phyloP scores from a whole-genome alignment of 768 basidiomycete genomes.

The Lactarius akahatsu region DNA sequence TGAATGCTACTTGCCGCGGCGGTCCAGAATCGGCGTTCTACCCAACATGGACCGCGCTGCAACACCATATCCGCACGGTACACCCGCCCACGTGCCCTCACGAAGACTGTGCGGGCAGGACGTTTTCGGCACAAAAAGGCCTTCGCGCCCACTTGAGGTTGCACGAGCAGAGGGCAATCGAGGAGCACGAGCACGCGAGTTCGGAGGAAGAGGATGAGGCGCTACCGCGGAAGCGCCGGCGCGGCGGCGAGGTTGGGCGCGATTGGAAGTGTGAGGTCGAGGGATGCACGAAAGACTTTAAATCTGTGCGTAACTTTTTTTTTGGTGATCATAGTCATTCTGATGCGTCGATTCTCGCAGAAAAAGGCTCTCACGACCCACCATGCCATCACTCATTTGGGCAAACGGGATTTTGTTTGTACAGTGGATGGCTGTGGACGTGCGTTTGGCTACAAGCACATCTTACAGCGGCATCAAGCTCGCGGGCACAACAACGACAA shows the following conservation, averaged over 20 bases:
- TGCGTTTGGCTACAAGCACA: constrained; percentile 81
- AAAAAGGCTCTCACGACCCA: constrained; percentile 76
- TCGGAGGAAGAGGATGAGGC: constrained; percentile 33
- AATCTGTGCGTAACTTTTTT: constrained; percentile 58
- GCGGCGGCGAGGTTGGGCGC: constrained; percentile 74
- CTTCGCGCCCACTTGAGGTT: constrained; percentile 79
- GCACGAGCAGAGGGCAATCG: constrained; percentile 69
- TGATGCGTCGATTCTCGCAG: constrained; percentile 41
- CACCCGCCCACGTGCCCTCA: constrained; percentile 85
- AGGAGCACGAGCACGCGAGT: constrained; percentile 39
- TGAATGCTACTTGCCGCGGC: constrained; percentile 56
- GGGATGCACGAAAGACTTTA: constrained; percentile 79
- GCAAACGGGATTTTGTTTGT: constrained; percentile 72
- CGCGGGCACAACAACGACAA: constrained; percentile 40
- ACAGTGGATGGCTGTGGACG: constrained; percentile 55
- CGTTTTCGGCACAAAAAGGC: constrained; percentile 70
- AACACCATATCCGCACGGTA: constrained; percentile 69
- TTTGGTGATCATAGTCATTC: neutral
- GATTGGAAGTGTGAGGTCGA: constrained; percentile 71
- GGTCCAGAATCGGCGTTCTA: constrained; percentile 51
- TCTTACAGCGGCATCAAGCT: constrained; percentile 75
- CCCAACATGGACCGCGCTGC: constrained; percentile 84
- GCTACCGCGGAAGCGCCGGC: constrained; percentile 51
- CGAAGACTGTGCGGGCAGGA: constrained; percentile 63
- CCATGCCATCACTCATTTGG: constrained; percentile 67